Conservation (phyloP, 2,329 filamentous ascomycete species). For the Sporothrix humicola region DNA sequence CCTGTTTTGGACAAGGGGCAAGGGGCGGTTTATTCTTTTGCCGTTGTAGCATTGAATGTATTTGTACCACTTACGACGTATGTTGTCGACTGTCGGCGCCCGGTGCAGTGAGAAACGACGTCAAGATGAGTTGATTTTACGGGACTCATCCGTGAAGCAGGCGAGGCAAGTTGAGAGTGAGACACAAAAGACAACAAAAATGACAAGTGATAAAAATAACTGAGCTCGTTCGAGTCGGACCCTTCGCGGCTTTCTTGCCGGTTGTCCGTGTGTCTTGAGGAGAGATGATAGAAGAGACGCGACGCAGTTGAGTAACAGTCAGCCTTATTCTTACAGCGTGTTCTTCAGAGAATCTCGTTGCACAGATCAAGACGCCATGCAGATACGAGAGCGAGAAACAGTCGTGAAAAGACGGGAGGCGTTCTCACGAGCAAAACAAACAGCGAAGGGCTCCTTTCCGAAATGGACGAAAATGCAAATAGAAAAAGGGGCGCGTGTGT, state of each 20-base stretch:
- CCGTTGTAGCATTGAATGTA: not conserved
- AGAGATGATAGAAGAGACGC: not conserved
- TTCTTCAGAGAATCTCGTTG: not conserved
- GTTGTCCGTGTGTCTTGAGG: not conserved
- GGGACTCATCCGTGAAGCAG: not conserved
- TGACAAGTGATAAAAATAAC: not conserved
- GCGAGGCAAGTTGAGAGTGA: not conserved
- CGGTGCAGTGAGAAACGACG: not conserved
- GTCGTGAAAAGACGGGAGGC: not conserved
- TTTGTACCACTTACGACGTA: not conserved
- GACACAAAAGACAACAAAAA: not conserved
- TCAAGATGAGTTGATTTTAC: not conserved
- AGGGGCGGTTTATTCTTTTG: constrained; percentile 3
- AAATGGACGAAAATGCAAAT: not conserved
- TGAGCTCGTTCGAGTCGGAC: not conserved
- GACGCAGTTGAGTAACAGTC: not conserved
- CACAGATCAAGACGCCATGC: not conserved
- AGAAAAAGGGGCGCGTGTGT: not conserved
- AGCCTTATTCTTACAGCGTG: not conserved
- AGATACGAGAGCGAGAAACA: not conserved
- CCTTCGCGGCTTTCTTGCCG: constrained; percentile 2
- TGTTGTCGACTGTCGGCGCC: not conserved
- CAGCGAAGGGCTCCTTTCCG: not conserved
- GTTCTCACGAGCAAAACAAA: not conserved
- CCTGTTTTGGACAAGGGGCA: constrained; percentile 12